Evolutionary conservation across 2,329 filamentous ascomycete genomes (phyloP), one percentile per base, ranked within the genome.

Genomic region (Fusarium sublunatum): DNA sequence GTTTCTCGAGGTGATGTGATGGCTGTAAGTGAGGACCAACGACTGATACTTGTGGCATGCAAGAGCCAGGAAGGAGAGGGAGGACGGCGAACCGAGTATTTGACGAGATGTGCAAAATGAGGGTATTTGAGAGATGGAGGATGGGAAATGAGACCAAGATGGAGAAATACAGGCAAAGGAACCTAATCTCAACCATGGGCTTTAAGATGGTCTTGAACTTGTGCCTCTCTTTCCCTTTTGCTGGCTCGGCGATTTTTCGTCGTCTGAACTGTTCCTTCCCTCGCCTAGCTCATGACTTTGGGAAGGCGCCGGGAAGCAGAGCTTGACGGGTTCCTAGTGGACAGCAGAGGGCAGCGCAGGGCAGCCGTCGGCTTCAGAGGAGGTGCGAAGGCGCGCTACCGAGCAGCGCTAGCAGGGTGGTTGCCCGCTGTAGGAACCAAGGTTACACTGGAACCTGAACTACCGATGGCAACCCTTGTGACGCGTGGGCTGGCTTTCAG

Each of bases 371-470:
- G 31, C 28, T 19, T 19, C 19, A 38, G 36, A 31, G 15, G 29
- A 22, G 11, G 32, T 31, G 44, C 60, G 36, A 31, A 22, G 29
- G 25, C 12, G 32, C 35, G 44, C 60, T 61, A 64, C 19, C 19
- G 19, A 19, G 19, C 19, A 19, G 53, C 35, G 31, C 31, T 32
- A 32, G 31, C 31, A 38, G 45, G 48, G 48, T 31, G 19, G 19
- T 19, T 19, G 19, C 19, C 19, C 19, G 19, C 19, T 19, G 19
- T 19, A 19, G 19, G 19, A 19, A 19, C 19, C 19, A 19, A 42
- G 31, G 40, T 49, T 49, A 28, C 54, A 45, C 44, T 63, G 47
- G 47, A 55, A 64, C 45, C 50, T 61, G 60, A 64, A 64, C 51
- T 64, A 64, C 61, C 56, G 56, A 19, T 19, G 19, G 19, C 19